Evolutionary conservation across 129 eudicot genomes (phyloP).

Genomic region (Flaveria robusta): DNA sequence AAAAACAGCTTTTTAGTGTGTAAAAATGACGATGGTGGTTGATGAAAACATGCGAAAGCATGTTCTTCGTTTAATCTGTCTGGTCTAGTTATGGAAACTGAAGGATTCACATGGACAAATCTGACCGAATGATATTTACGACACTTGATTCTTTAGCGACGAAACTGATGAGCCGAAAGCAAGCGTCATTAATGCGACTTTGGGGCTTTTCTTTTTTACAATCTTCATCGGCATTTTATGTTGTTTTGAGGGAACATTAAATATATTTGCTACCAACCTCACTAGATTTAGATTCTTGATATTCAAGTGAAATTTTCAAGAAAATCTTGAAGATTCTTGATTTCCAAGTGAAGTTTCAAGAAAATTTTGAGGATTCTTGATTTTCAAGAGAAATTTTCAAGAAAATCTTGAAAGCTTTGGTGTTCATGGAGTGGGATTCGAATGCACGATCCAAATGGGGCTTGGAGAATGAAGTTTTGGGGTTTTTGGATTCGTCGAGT

Average conservation of each 20-base stretch:
- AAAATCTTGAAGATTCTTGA: not conserved
- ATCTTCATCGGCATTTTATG: no score
- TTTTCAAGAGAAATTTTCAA: no score
- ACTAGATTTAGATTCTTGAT: slow-evolving; percentile 7
- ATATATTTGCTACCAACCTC: slow-evolving; percentile 25
- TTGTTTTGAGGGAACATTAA: slow-evolving; percentile 27
- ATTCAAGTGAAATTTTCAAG: slow-evolving; percentile 1
- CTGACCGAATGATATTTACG: slow-evolving; percentile 35
- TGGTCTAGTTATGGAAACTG: slow-evolving; percentile 29
- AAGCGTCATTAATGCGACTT: not conserved
- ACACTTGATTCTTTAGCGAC: slow-evolving; percentile 20
- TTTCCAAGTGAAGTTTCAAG: no score
- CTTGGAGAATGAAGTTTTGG: slow-evolving; percentile 14
- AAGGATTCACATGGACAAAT: slow-evolving; percentile 37
- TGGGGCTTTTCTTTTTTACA: no score
- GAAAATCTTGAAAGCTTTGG: not conserved
- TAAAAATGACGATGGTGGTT: not conserved
- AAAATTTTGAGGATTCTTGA: no score
- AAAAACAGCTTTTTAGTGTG: slow-evolving; percentile 15
- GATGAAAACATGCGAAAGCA: slow-evolving; percentile 28
- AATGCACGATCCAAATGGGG: not conserved
- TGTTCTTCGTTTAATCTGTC: slow-evolving; percentile 35
- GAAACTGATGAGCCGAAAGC: slow-evolving; percentile 30
- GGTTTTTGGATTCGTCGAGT: not conserved
- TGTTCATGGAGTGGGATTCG: not conserved